Evolutionary conservation across 805 yeast species (phyloP).

Genomic region (Priceomyces melissophilus): DNA sequence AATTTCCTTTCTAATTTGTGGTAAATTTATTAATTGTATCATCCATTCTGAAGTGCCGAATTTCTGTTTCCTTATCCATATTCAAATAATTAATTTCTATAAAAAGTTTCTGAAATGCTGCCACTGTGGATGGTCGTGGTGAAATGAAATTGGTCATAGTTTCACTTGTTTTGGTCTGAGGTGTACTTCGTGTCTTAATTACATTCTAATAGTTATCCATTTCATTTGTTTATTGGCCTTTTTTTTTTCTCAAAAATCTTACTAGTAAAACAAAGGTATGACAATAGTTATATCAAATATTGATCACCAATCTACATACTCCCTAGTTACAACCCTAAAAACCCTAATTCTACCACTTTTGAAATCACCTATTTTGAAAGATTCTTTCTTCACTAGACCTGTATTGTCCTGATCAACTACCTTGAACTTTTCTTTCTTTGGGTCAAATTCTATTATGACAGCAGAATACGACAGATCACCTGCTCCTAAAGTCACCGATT

Average conservation of each 20-base stretch:
- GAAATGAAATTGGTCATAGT: not conserved
- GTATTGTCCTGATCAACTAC: constrained; percentile 55
- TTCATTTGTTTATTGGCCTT: not conserved
- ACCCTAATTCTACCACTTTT: constrained; percentile 76
- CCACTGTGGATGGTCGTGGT: not conserved
- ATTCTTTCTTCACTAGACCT: constrained; percentile 55
- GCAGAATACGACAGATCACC: constrained; percentile 46
- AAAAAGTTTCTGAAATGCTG: not conserved
- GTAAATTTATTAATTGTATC: too few relatives aligned
- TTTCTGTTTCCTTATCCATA: too few relatives aligned
- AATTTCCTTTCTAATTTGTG: too few relatives aligned
- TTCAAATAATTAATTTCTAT: too few relatives aligned
- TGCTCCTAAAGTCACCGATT: constrained; percentile 53
- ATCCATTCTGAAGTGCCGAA: too few relatives aligned
- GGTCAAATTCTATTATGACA: constrained; percentile 71
- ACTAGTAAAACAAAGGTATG: not conserved
- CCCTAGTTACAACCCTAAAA: constrained; percentile 74
- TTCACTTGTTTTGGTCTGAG: constrained; percentile 8
- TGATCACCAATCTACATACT: constrained; percentile 65
- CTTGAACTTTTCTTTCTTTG: constrained; percentile 63
- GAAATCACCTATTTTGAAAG: constrained; percentile 69
- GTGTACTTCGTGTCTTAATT: not conserved
- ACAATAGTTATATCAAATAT: not conserved
- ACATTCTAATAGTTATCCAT: not conserved
- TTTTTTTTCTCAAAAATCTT: not conserved